Evolutionary conservation across 495 filamentous ascomycete genomes (phyloP), one percentile per base, ranked within the genome.

Genomic region (Xylaria bambusicola): DNA sequence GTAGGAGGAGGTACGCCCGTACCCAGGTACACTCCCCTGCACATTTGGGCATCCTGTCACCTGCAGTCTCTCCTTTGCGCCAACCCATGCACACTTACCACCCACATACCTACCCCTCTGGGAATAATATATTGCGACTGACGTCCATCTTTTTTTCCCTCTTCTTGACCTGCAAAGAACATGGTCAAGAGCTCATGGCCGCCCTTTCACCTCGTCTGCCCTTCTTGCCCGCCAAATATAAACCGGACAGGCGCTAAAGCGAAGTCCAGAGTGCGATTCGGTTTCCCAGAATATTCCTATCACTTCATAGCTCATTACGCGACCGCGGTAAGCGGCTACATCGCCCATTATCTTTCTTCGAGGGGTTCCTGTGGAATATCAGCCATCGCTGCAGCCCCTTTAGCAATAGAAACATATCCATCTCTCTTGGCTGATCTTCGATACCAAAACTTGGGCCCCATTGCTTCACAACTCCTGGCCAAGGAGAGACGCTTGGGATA

Each of bases 71-170:
- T 38, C 40, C 27, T 47, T 56, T 56, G 29, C 53, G 53, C 53
- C 53, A 35, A 29, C 40, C n/a, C 42, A 33, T 23, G 17, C 52
- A 56, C 26, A 35, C 29, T 46, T 18, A 56, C 48, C 21, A 35
- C 17, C 17, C 21, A 51, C 53, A 38, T 49, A 52, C 56, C 35
- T 48, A 45, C 57, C 47, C 55, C 49, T 53, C 57, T 59, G 40
- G 41, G 52, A 31, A 59, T 52, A 53, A 59, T 52, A 53, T 60
- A 52, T 53, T 60, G 49, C 40, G 38, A 52, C 49, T 60, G 57
- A 60, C 49, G 48, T 60, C 57, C 57, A 47, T 47, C 41, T 53
- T 36, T 29, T 53, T 53, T 27, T 60, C 31, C 12, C 13, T 8
- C n/a, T 20, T n/a, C 23, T 51, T 36, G 17, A 5, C 12, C 53